phyloP scores from a whole-genome alignment of 257 asterid species.

The Gentiana dahurica region DNA sequence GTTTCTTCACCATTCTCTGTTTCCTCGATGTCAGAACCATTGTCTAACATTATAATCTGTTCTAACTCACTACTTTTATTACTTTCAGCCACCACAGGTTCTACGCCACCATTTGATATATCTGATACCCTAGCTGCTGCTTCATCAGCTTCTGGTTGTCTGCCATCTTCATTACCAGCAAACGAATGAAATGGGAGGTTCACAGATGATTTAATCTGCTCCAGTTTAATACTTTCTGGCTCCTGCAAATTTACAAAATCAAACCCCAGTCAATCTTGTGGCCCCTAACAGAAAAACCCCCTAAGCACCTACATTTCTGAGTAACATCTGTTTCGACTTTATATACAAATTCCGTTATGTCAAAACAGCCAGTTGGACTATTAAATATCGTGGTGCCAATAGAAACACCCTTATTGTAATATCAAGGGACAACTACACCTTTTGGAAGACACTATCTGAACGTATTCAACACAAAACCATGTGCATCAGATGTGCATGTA shows the following conservation, averaged over 20 bases:
- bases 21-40: slow-evolving; percentile 43
- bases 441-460: not conserved
- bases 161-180: slow-evolving; percentile 24
- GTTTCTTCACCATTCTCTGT: slow-evolving; percentile 17
- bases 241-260: slow-evolving; percentile 19
- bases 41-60: slow-evolving; percentile 45
- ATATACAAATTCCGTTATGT: too few species aligned
- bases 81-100: slow-evolving; percentile 8
- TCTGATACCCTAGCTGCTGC: slow-evolving; percentile 14
- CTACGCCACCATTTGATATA: slow-evolving; percentile 9
- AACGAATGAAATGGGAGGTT: slow-evolving; percentile 69
- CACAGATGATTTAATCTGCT: slow-evolving; percentile 68
- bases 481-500: too few species aligned
- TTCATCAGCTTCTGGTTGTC: slow-evolving; percentile 17
- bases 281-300: not conserved
- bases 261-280: not conserved
- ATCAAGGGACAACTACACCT: not conserved
- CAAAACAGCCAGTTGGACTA: not conserved
- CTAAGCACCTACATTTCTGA: too few species aligned
- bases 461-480: not conserved
- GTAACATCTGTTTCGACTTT: not conserved
- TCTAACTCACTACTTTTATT: slow-evolving; percentile 23
- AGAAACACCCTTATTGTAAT: too few species aligned
- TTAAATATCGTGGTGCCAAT: not conserved
- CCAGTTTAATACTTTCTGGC: slow-evolving; percentile 50